Evolutionary conservation across 129 eudicot genomes (phyloP), one percentile per base, ranked within the genome.

Genomic region (Solidago caesia): DNA sequence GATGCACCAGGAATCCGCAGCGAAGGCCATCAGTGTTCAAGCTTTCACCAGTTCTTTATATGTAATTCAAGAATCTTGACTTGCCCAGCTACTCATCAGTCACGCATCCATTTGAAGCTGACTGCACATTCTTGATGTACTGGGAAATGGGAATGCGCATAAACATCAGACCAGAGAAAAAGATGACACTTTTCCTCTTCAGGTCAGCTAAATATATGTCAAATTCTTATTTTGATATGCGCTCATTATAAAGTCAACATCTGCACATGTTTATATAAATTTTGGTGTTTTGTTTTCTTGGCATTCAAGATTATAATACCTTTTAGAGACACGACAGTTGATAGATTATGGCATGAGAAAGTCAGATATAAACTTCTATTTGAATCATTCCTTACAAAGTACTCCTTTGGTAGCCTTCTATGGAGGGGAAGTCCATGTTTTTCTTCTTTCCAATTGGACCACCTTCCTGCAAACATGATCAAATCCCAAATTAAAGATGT

Each of bases 371-470:
- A 5, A 6, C 12, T 1, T 2, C 8, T 45, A 1, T 33, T 33
- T 33, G 43, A 64, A 47, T 2, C 39, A 57, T 65, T 90, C 99
- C 99, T 94, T 94, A 83, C 88, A 90, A 16, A 94, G 96, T 44
- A 94, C 97, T 9, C 99, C 99, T 55, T 91, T 77, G 39, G 80
- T 74, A 51, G 99, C 99, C 74, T 88, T 94, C 65, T 83, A 85
- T 11, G 91, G 68, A 11, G 99, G 98, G 25, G 89, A 75, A 4
- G 79, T 82, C 99, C 99, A 94, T 62, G 73, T 69, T 76, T 83
- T 94, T 79, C 96, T 81, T 61, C 99, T 85, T 58, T 94, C 97
- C 99, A 72, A 94, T 86, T 15, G 99, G 96, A 56, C 99, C 99
- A 64, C 99, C 99, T 81, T 94, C 99, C 99, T 94, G 85, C 51